Percentiles rank a stretch among this genome's conserved stretches.
phyloP scores from a whole-genome alignment of 495 filamentous ascomycete species.

The Trichocladium antarcticum region DNA sequence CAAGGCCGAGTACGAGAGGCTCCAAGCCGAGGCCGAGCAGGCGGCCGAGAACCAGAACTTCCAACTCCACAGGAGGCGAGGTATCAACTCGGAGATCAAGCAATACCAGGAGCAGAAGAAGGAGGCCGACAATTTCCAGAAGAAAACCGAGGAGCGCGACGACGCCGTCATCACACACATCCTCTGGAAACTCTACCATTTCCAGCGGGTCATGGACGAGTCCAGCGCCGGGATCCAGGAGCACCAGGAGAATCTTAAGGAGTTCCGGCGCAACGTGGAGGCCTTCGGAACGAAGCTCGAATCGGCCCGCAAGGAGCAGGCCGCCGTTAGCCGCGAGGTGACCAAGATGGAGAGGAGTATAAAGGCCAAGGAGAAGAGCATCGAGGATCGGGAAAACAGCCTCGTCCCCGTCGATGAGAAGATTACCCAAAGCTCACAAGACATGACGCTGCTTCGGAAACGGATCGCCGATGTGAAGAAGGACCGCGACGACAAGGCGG shows the following conservation, averaged over 20 bases:
- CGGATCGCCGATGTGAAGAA: slow-evolving; percentile 60
- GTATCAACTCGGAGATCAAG: slow-evolving; percentile 95
- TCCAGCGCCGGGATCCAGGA: slow-evolving; percentile 84
- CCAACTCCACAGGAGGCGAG: slow-evolving; percentile 76
- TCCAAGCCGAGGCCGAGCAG: slow-evolving; percentile 75
- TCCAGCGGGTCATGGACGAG: slow-evolving; percentile 84
- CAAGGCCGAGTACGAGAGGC: slow-evolving; percentile 85
- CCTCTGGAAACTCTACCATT: slow-evolving; percentile 93
- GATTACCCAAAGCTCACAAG: slow-evolving; percentile 64
- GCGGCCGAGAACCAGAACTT: slow-evolving; percentile 79
- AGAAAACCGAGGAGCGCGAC: slow-evolving; percentile 79
- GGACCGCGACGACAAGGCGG: slow-evolving; percentile 59
- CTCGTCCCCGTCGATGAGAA: slow-evolving; percentile 89
- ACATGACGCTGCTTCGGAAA: slow-evolving; percentile 53
- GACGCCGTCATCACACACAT: slow-evolving; percentile 89
- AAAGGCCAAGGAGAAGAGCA: slow-evolving; percentile 73
- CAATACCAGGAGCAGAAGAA: slow-evolving; percentile 95
- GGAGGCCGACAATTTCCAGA: slow-evolving; percentile 83
- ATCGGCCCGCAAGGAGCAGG: slow-evolving; percentile 75
- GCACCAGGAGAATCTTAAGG: slow-evolving; percentile 92
- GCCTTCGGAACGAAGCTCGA: slow-evolving; percentile 74
- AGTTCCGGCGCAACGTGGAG: slow-evolving; percentile 77
- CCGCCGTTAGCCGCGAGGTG: slow-evolving; percentile 67
- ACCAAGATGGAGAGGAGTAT: slow-evolving; percentile 72
- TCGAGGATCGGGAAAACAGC: slow-evolving; percentile 73